Evolutionary conservation across 1,284 basidiomycete genomes (phyloP), one percentile per base, ranked within the genome.

Genomic region (Moesziomyces globuligerus): DNA sequence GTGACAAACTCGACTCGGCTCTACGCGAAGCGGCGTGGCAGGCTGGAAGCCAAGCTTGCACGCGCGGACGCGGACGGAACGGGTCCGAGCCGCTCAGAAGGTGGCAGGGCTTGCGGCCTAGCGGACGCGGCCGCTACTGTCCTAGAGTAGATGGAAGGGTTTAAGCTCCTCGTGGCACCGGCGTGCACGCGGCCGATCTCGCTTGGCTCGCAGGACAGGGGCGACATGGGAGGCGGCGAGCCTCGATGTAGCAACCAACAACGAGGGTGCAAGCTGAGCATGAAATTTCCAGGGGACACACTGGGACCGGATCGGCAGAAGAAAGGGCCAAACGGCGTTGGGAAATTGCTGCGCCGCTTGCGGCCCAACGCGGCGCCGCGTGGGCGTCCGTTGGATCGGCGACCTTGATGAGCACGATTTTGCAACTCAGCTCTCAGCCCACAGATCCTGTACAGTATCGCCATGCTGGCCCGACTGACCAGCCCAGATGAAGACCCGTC

Each of bases 211-310:
- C 39, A 13, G 39, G 39, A 21, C 39, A 41, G 32, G 32, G 32
- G 32, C 32, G 32, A 34, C 1, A 15, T 15, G n/a, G n/a, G n/a
- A n/a, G n/a, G n/a, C n/a, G n/a, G n/a, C n/a, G n/a, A n/a, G n/a
- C n/a, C n/a, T n/a, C n/a, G n/a, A n/a, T n/a, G 15, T 8, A 32
- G 29, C 8, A 32, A 8, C 8, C 29, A 32, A 18, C 18, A 18
- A 38, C 18, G 37, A 18, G 21, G 37, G 37, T 20, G 3, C 21
- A 10, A 17, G 39, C 39, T 41, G 39, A 41, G 39, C 20, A 41
- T 41, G 39, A 41, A 41, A 41, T 41, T n/a, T 41, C 39, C 23
- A 41, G 39, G 39, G 39, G 21, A 41, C 21, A 5, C 7, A 17
- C 21, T 41, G 39, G 6, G 15, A 3, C 23, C 8, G 23, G 39